Evolutionary conservation across 768 basidiomycete genomes (phyloP), one percentile per base, ranked within the genome.

Genomic region (Lentinula sp.): DNA sequence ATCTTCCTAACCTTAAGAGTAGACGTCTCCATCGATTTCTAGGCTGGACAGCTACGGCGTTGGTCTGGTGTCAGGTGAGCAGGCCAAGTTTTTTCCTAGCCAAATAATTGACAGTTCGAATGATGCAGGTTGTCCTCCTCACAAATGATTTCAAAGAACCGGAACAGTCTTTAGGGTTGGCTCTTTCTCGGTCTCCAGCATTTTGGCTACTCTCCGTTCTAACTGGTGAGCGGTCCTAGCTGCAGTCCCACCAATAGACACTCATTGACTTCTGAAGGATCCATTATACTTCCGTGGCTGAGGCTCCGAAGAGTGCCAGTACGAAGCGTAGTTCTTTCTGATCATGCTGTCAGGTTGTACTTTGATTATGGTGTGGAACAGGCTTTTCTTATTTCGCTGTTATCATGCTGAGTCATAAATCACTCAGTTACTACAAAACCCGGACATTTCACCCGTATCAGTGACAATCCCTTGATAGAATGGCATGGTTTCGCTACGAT

Each of bases 401-500:
- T 28, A 45, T 62, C 42, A 49, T 54, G 12, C 20, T 23, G 12
- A 23, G 18, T 48, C 36, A 36, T 15, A 36, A 4, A 6, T 48
- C 23, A 12, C 9, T 13, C 28, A 81, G 79, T 72, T 32, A 79
- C 77, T 1, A 79, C 80, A 6, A 74, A 74, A 58, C 68, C 81
- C 39, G 81, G 80, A 53, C 79, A 75, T 60, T 81, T 79, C 64
- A 75, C 76, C 36, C 75, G 79, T 48, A 69, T 81, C 57, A 76
- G 79, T 1, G 76, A 80, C 42, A 71, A 72, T 53, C 84, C 83
- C 16, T 73, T 83, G 42, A 69, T 78, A 49, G 83, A 86, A 69
- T 85, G 83, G 83, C 84, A 85, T 62, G 78, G 79, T 9, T 85
- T 85, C 66, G 83, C 82, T 3, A 81, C 81, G 7, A 74, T 86